These are phyloP conservation scores for Podaxis carcinomalis DNA, from an alignment of 768 basidiomycete species.

Conservation along the genomic window DNA sequence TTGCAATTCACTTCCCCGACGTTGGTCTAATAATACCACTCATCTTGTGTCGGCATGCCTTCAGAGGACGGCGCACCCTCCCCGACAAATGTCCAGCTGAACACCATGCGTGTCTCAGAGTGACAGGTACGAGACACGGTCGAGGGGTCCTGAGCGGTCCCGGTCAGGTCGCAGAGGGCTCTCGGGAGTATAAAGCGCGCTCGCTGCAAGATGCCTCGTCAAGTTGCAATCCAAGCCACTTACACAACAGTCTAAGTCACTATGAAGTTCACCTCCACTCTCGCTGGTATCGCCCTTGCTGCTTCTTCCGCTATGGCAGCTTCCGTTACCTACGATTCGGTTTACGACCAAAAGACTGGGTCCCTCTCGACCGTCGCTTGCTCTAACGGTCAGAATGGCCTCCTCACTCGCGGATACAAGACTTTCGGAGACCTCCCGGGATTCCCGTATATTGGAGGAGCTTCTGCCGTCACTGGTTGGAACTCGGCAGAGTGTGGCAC, in stretches of 20 bases:
- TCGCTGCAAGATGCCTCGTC: background rate
- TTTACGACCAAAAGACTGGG: conserved; percentile 40
- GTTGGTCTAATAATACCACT: background rate
- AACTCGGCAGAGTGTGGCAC: conserved; percentile 52
- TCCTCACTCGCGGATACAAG: conserved; percentile 39
- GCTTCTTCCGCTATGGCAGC: conserved; percentile 20
- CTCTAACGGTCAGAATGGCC: conserved; percentile 47
- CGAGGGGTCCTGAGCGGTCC: background rate
- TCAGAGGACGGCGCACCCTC: background rate
- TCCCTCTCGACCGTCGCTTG: conserved; percentile 42
- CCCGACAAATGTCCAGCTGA: conserved; percentile 1
- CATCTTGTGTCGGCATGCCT: background rate
- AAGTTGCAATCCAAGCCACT: background rate
- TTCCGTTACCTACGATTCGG: conserved; percentile 37
- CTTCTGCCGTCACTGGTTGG: conserved; percentile 43
- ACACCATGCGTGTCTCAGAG: background rate
- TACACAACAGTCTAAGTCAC: conserved; percentile 8
- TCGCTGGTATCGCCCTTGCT: conserved; percentile 21
- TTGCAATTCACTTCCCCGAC: background rate
- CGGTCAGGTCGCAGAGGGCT: background rate
- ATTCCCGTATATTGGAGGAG: conserved; percentile 61
- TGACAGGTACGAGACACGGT: background rate
- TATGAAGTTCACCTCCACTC: conserved; percentile 29
- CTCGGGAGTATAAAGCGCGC: background rate
- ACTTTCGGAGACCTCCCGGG: conserved; percentile 49